These are phyloP conservation scores for Withania somnifera DNA, from an alignment of 305 asterid genomes.

Conservation along the genomic window DNA sequence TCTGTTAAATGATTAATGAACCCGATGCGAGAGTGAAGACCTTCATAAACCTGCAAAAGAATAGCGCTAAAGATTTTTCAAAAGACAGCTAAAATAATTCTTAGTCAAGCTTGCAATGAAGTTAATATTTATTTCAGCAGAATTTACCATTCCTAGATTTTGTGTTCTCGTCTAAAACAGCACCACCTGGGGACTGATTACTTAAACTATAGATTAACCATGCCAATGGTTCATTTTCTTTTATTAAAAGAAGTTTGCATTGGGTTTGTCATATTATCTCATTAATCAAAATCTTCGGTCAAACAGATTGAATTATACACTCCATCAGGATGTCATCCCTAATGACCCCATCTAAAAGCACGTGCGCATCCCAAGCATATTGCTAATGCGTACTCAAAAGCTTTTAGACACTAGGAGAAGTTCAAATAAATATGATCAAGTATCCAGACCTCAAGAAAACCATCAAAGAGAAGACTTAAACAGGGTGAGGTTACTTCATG, in stretches of 20 bases:
- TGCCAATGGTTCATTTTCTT: neutral
- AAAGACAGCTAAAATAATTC: neutral
- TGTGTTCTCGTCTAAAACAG: neutral
- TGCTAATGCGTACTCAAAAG: neutral
- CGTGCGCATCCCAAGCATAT: neutral
- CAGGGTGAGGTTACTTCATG: neutral
- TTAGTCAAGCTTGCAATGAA: neutral
- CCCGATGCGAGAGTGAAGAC: constrained; percentile 69
- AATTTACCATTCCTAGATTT: neutral
- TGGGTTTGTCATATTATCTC: neutral
- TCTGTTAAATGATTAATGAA: constrained; percentile 45
- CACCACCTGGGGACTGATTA: neutral
- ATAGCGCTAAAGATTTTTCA: neutral
- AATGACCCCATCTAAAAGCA: neutral
- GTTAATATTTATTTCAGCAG: neutral
- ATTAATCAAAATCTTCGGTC: neutral
- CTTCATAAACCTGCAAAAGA: constrained; percentile 55
- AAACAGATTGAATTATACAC: neutral
- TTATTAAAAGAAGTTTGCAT: neutral
- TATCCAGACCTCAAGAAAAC: neutral
- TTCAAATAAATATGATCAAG: neutral
- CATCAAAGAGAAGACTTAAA: neutral
- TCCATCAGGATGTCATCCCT: neutral
- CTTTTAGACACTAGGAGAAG: neutral
- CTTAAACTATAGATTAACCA: neutral